phyloP scores from a whole-genome alignment of 805 yeast genomes.

The Candida alai region DNA sequence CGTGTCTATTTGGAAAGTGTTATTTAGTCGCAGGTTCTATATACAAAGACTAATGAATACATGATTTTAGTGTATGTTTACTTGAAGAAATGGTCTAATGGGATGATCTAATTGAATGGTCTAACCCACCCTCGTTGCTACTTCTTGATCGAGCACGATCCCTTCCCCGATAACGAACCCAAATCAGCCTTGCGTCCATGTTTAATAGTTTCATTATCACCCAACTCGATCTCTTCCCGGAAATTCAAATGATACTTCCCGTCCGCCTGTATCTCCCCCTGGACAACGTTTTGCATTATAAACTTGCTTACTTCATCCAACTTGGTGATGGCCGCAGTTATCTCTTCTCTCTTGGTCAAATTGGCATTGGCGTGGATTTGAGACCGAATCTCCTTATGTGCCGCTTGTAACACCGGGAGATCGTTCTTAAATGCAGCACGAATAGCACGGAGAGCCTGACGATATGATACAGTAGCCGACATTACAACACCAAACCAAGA shows the following conservation, averaged over 20 bases:
- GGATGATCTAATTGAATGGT: no score
- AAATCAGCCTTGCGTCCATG: slow-evolving; percentile 40
- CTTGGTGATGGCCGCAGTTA: slow-evolving; percentile 43
- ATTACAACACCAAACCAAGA: no score
- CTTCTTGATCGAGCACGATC: slow-evolving; percentile 47
- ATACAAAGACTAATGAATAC: no score
- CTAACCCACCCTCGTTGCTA: no score
- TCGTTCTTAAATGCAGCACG: slow-evolving; percentile 56
- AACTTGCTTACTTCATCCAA: slow-evolving; percentile 71
- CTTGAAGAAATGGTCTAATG: no score
- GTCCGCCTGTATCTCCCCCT: slow-evolving; percentile 54
- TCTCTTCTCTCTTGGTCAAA: slow-evolving; percentile 17
- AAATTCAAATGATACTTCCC: slow-evolving; percentile 58
- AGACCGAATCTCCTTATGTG: slow-evolving; percentile 55
- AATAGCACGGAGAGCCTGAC: slow-evolving; percentile 65
- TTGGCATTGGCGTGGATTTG: slow-evolving; percentile 41
- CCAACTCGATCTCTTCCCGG: slow-evolving; percentile 80
- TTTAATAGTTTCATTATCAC: slow-evolving; percentile 81
- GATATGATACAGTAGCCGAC: no score
- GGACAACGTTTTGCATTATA: slow-evolving; percentile 76
- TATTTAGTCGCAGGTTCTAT: no score
- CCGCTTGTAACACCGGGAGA: slow-evolving; percentile 46
- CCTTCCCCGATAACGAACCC: slow-evolving; percentile 44
- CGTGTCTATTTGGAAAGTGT: no score
- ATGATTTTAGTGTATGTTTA: no score